Conservation (phyloP, 1,284 basidiomycete species). For the Cystobasidium pallidum region DNA sequence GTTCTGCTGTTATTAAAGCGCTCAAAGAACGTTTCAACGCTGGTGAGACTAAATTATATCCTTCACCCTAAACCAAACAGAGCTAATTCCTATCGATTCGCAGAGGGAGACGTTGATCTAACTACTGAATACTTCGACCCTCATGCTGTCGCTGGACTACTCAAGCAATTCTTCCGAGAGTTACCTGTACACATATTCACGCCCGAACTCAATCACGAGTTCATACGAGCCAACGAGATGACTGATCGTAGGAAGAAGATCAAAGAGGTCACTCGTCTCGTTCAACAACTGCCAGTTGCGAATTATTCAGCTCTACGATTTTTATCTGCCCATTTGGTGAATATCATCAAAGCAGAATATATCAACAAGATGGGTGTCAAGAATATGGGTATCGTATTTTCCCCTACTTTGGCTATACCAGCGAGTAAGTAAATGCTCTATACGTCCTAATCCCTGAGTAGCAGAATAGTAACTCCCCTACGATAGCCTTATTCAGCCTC, state of each 20-base stretch:
- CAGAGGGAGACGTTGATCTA: conserved; percentile 89
- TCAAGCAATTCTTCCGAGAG: conserved; percentile 88
- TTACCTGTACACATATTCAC: conserved; percentile 87
- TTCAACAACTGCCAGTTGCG: conserved; percentile 80
- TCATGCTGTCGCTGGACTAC: conserved; percentile 87
- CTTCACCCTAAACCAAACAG: background rate
- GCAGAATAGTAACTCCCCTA: background rate
- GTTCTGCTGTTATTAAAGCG: conserved; percentile 80
- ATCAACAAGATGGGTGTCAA: conserved; percentile 99
- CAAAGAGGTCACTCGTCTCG: conserved; percentile 79
- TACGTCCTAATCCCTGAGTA: background rate
- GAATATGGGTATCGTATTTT: conserved; percentile 97
- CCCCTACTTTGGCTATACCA: conserved; percentile 90
- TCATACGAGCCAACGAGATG: conserved; percentile 89
- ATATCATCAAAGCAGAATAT: conserved; percentile 85
- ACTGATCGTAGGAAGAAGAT: conserved; percentile 85
- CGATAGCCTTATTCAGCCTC: conserved; percentile 75
- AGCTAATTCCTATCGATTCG: background rate
- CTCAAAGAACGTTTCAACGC: conserved; percentile 90
- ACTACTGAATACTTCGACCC: conserved; percentile 89
- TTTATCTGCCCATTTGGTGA: conserved; percentile 90
- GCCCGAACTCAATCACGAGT: conserved; percentile 82
- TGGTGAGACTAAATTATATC: conserved; percentile 61
- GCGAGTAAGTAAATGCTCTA: conserved; percentile 60
- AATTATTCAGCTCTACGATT: conserved; percentile 88